Percentiles rank a stretch among this genome's conserved stretches.
phyloP scores from a whole-genome alignment of 1,284 basidiomycete genomes.

The Ceratobasidium theobromae region DNA sequence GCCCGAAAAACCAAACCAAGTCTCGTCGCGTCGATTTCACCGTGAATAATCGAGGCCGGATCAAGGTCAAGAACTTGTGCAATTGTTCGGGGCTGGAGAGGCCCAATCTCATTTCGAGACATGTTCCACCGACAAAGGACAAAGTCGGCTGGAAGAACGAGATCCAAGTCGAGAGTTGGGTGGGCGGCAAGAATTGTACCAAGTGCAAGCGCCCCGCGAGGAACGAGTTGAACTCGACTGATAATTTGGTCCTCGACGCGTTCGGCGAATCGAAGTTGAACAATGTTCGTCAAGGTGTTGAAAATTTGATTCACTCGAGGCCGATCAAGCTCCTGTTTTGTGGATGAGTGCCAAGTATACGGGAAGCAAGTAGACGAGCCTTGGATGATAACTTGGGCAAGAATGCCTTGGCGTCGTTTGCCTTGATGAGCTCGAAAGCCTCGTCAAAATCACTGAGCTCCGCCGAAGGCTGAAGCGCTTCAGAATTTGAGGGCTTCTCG shows the following conservation, averaged over 20 bases:
- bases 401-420: not conserved
- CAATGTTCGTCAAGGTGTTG: not conserved
- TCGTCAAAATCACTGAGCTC: not conserved
- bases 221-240: slow-evolving; percentile 10
- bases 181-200: not conserved
- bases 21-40: not conserved
- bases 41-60: not conserved
- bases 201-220: not conserved
- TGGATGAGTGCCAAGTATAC: not conserved
- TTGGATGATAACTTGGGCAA: not conserved
- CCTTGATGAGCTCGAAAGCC: not conserved
- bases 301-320: not conserved
- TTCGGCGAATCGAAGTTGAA: slow-evolving; percentile 19
- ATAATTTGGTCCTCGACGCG: slow-evolving; percentile 1
- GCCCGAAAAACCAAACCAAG: slow-evolving; percentile 2
- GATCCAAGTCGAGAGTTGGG: slow-evolving; percentile 18
- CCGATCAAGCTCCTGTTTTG: not conserved
- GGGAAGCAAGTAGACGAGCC: not conserved
- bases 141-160: slow-evolving; percentile 8
- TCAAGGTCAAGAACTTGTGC: not conserved
- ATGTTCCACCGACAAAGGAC: slow-evolving; percentile 8
- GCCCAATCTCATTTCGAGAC: not conserved
- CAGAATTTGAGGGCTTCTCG: not conserved
- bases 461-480: not conserved
- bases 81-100: not conserved